Base-by-base conservation (phyloP, 139 green algal genomes). In the Volvox reticuliferus region DNA sequence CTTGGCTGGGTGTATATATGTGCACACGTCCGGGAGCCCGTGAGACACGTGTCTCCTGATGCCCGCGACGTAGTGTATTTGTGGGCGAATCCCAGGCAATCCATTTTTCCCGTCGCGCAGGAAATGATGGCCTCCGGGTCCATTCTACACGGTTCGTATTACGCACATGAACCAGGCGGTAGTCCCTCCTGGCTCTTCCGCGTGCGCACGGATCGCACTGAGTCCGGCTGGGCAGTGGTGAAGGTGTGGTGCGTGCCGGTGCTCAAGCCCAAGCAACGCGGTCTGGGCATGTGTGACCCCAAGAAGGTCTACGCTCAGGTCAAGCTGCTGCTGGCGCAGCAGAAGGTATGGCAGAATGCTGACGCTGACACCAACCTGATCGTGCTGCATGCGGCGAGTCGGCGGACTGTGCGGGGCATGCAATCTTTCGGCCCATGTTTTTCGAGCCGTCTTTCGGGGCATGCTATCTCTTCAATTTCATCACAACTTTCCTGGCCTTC, bases 181-280 rank as follows among this genome's bases (percentile, higher is more conserved):
- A 92, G 87, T 12, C 92, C 92, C n/a, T 92, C 87, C 28, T 94
- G 92, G 90, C 90, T 94, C 1, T 93, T 94, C 92, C 87, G 91
- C 24, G 91, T 91, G 55, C 90, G 90, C 77, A 94, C 90, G 19
- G 91, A 94, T 87, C 67, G 71, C 37, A 94, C 92, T 9, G 33
- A 30, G 13, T 82, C 36, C 33, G 92, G 92, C 35, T 94, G 85
- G 89, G 92, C 92, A 22, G 89, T 94, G 79, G 92, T 94, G 68
- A 94, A 92, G 88, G 86, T 86, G 63, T 94, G 92, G 92, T 94
- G 92, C 76, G 80, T 94, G 61, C 92, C 92, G 2, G 92, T 94
- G 77, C 82, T 90, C 50, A 94, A 94, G 92, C 86, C 86, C 61
- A 93, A 93, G 84, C 92, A 94, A 88, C 82, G 90, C 32, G 92